Evolutionary conservation across 2,329 filamentous ascomycete species (phyloP), one percentile per base, ranked within the genome.

Genomic region (Madurella fahalii): DNA sequence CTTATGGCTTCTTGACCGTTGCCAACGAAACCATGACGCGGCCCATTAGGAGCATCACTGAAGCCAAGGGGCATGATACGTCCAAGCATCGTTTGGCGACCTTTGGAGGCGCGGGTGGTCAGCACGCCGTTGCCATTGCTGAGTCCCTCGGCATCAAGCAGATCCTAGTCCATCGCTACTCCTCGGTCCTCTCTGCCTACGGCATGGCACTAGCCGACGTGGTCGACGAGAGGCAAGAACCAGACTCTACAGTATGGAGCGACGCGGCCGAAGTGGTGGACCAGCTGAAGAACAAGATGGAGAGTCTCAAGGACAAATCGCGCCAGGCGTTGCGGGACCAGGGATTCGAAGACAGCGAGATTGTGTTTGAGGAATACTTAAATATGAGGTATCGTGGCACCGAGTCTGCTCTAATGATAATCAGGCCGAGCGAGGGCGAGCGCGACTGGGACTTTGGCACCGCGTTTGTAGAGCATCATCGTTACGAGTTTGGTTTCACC

Each of bases 191-290:
- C 0, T 95, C 90, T 1, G 91, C 91, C 0, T 95, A 95, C 62
- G 91, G 91, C 9, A 95, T 96, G 89, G 90, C 91, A 0, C 74
- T 96, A 4, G 92, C 92, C 11, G 92, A 96, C 65, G 91, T 96
- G 0, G 92, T 96, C 0, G 90, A 96, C 60, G 92, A 96, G 72
- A 80, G 87, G 31, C 92, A 96, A 66, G 89, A 92, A 66, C 87
- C 89, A 4, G 81, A 85, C 39, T 84, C 84, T 2, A 74, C 76
- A 15, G 74, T 86, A 5, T 86, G 83, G 82, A 77, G 78, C 13
- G 82, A 85, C 16, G 68, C 77, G 12, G 77, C 78, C 34, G 77
- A 79, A 1, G 81, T 82, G 0, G 77, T 85, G 5, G 71, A 79
- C 8, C 83, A 84, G 40, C 73, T 96, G 15, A 81, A 84, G 63